A percentile compares a stretch with the other conserved stretches of the same genome.
Conservation (phyloP, 306 rosid species). For the Corylus heterophylla region DNA sequence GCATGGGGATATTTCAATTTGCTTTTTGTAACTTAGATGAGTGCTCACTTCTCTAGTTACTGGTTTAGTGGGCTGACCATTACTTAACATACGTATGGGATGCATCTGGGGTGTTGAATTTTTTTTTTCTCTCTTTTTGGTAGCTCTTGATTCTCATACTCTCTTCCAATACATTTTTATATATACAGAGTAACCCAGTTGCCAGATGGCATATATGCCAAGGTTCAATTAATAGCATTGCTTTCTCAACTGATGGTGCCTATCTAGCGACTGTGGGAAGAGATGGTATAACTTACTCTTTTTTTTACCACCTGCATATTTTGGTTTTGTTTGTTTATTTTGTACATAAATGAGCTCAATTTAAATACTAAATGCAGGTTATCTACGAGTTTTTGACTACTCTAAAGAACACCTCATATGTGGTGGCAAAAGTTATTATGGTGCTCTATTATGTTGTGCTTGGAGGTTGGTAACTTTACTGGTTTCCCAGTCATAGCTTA, state of each 20-base stretch:
- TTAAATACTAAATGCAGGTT: conserved; percentile 55
- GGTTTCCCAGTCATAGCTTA: conserved; percentile 24
- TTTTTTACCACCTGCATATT: conserved; percentile 10
- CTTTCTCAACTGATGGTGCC: conserved; percentile 84
- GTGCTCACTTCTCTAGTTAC: background rate
- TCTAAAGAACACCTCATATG: conserved; percentile 82
- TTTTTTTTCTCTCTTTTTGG: background rate
- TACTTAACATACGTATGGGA: background rate
- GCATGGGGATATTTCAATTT: background rate
- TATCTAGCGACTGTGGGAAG: conserved; percentile 89
- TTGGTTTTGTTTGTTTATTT: conserved; percentile 1
- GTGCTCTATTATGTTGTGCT: conserved; percentile 93
- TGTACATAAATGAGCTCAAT: conserved; percentile 22
- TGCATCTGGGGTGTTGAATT: background rate
- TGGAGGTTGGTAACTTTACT: conserved; percentile 69
- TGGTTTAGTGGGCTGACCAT: background rate
- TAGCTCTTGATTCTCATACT: background rate
- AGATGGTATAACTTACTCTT: conserved; percentile 62
- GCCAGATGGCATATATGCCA: conserved; percentile 99
- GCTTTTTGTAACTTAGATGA: background rate
- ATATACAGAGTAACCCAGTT: conserved; percentile 82
- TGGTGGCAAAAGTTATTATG: conserved; percentile 98
- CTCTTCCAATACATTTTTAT: background rate
- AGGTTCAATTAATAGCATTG: conserved; percentile 76
- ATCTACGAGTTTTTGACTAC: conserved; percentile 91